Base-by-base conservation (phyloP, 2,329 filamentous ascomycete species). In the Ceratocystis ficicola region DNA sequence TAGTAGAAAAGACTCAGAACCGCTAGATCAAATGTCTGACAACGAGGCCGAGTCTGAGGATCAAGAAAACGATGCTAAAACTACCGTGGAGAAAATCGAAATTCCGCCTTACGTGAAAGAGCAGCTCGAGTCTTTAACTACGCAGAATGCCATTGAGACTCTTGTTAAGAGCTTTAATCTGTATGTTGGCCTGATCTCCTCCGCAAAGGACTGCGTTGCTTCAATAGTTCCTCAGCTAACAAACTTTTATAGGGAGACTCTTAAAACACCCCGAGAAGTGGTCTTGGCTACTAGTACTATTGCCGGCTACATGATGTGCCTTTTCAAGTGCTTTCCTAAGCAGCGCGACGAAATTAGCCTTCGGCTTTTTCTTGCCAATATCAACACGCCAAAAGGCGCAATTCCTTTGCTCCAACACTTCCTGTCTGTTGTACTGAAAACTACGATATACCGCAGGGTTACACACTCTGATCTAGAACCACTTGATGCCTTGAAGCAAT, bases 311-410 rank as follows among this genome's bases (percentile, higher is more conserved):
- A 90, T 91, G 2, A 79, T 97, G 48, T 92, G 89, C 0, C 77
- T 99, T 2, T 78, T 97, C 3, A 84, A 89, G 67, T 92, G 91
- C 70, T 97, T 97, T 70, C 91, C 93, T 7, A 78, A 81, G 5
- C 82, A 85, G 67, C 86, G 86, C 2, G 92, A 96, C 72, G 91
- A 96, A 67, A 95, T 96, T 68, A 87, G 92, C 25, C 95, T 97
- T 90, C 93, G 90, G 77, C 79, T 97, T 0, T 97, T 94, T 72
- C 80, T 94, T 50, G 89, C 90, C 0, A 84, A 87, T 55, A 79
- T 88, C 3, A 75, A 80, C 1, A 76, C 72, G 63, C 74, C 71
- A 70, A 76, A 67, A 67, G 68, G 76, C 72, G 68, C 72, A 8
- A 20, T 86, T 7, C 87, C 89, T 0, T 85, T 88, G 0, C 85